Base-by-base conservation (phyloP, 2,329 filamentous ascomycete genomes). In the Stemphylium vesicarium region DNA sequence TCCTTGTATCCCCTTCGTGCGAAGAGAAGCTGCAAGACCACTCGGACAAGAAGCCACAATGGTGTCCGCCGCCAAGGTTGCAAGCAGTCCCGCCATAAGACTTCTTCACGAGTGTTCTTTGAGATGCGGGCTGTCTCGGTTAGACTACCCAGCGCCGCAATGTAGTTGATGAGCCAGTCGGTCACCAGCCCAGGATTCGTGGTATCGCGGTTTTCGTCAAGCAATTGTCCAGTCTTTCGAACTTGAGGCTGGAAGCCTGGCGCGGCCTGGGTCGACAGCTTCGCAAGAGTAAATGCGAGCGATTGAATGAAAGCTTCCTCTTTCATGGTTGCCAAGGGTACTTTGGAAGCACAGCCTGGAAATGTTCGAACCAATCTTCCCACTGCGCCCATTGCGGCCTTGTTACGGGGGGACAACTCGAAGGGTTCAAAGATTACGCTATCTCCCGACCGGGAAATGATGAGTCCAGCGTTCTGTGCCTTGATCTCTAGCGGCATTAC, bases 51-150 rank as follows among this genome's bases (percentile, higher is more conserved):
- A 1, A 87, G 71, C 83, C 83, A 87, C 0, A 81, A 57, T 0
- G 83, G 73, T 8, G 83, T 85, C 46, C 80, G 69, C 5, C 78
- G 72, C 84, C 83, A 86, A 0, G 80, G 81, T 1, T 45, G 36
- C 1, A 54, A 54, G 10, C 53, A 59, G 2, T 76, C 45, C 0
- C 59, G 50, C 77, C 79, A 84, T 13, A 82, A 51, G 1, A 85
- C 78, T n/a, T 86, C 83, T 36, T 86, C 83, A 2, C 82, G 78
- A 2, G 80, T 82, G 26, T 80, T 74, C 53, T 86, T 87, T 39
- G 58, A 71, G 15, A 86, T 74, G 0, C 73, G 69, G 0, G 38
- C 15, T 2, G 41, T 39, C 8, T 47, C 36, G 2, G 59, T 48
- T 0, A 64, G 50, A 1, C 55, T 43, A 0, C 80, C 81, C 1